phyloP scores from a whole-genome alignment of 768 basidiomycete species.

The Boletus eberwhitei region DNA sequence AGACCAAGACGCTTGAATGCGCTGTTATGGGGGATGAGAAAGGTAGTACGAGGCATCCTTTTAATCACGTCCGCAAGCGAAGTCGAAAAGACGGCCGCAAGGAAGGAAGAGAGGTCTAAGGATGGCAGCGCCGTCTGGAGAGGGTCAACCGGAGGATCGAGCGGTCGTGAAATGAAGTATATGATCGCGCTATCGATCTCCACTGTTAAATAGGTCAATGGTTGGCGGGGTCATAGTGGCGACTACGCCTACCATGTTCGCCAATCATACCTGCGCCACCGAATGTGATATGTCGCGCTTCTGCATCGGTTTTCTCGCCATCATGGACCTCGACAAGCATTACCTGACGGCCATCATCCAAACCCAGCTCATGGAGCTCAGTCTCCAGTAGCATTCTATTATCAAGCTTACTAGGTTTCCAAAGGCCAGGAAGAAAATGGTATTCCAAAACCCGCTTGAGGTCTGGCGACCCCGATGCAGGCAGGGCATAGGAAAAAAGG shows the following conservation, averaged over 20 bases:
- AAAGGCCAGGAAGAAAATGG: constrained; percentile 86
- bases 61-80: constrained; percentile 70
- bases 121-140: constrained; percentile 77
- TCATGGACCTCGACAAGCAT: constrained; percentile 61
- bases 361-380: constrained; percentile 65
- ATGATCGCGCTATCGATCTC: constrained; percentile 74
- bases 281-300: constrained; percentile 64
- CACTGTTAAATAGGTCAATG: constrained; percentile 42
- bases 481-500: constrained; percentile 51
- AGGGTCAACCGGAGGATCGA: constrained; percentile 78
- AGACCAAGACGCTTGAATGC: constrained; percentile 84
- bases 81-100: constrained; percentile 87
- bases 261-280: constrained; percentile 80
- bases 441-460: constrained; percentile 76
- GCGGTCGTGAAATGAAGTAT: constrained; percentile 83
- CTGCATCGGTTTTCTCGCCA: constrained; percentile 44
- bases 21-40: constrained; percentile 85
- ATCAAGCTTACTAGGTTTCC: constrained; percentile 65
- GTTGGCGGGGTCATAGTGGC: neutral
- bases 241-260: constrained; percentile 57
- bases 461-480: constrained; percentile 62
- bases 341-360: constrained; percentile 69
- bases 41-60: constrained; percentile 64
- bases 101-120: constrained; percentile 86
- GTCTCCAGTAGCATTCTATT: constrained; percentile 80